Percentiles rank a stretch among this genome's conserved stretches.
phyloP scores from a whole-genome alignment of 1,139 yeast species.

The Debaryomyces subglobosus region DNA sequence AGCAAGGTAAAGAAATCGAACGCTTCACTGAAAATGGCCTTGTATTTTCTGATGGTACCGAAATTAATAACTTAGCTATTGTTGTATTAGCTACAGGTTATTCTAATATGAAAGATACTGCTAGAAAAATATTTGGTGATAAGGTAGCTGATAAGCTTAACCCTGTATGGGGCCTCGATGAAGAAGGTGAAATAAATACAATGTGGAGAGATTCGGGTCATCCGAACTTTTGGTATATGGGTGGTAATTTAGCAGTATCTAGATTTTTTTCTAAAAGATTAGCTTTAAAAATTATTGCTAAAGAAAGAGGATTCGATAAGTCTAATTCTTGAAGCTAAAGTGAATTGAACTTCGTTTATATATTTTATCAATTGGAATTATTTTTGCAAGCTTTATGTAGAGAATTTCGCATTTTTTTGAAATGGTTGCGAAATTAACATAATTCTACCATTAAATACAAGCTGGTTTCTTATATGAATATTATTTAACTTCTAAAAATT shows the following conservation, averaged over 20 bases:
- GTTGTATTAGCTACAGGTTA: constrained; percentile 50
- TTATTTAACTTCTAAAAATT: background rate
- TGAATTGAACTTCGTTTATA: too few species aligned
- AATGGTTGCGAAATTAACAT: background rate
- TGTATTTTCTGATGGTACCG: constrained; percentile 39
- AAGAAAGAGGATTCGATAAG: constrained; percentile 15
- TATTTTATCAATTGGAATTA: too few species aligned
- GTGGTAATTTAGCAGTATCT: constrained; percentile 40
- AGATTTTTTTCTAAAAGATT: constrained; percentile 36
- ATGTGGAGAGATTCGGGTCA: constrained; percentile 41
- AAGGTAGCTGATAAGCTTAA: constrained; percentile 32
- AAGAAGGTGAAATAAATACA: constrained; percentile 39
- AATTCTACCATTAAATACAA: background rate
- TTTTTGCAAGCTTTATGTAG: too few species aligned
- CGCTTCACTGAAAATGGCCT: constrained; percentile 39
- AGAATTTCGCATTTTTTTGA: background rate
- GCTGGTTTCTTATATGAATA: background rate
- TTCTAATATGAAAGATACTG: constrained; percentile 45
- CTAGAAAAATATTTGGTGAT: constrained; percentile 36
- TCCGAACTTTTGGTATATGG: constrained; percentile 40
- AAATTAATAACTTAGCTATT: constrained; percentile 33
- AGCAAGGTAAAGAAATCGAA: constrained; percentile 34
- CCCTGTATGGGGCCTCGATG: constrained; percentile 36
- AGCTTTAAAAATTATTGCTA: constrained; percentile 36
- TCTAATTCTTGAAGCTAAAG: background rate